Base-by-base conservation (phyloP, 208 protist species). In the Leishmania aethiopica region DNA sequence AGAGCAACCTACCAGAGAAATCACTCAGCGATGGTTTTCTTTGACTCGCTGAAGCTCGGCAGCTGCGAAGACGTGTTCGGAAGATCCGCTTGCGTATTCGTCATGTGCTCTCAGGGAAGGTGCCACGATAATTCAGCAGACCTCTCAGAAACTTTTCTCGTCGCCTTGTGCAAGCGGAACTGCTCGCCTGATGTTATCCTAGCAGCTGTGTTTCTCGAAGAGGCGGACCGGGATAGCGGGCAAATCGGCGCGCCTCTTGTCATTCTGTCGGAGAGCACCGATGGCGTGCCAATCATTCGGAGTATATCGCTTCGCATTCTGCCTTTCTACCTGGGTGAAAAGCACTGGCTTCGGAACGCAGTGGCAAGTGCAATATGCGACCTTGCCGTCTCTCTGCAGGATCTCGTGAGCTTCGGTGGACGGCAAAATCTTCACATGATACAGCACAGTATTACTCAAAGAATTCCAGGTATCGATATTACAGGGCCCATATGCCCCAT, bases 401-500 rank as follows among this genome's bases (percentile, higher is more conserved):
- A 77, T n/a, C 7, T 40, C 17, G 67, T 10, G 1, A 3, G 47
- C 17, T 32, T 51, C 15, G 25, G n/a, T 45, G 7, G 1, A 35
- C 32, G 40, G 13, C 42, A 64, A 32, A 79, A 75, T 55, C 37
- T 85, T 53, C 77, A 79, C 22, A 72, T 57, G 47, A 59, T 32
- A 45, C 77, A 78, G 15, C 88, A 90, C n/a, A 81, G 91, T 28
- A 86, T 94, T 8, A 83, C 79, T 66, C 85, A 88, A 28, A 76
- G 80, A 45, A 75, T 90, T 75, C 82, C 85, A 40, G 88, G 88
- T 0, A n/a, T 94, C n/a, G 87, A 90, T 73, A 25, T 87, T 28
- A 7, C 69, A 0, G 80, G 75, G 13, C 80, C 85, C 2, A 70
- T 77, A 45, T 91, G 85, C 45, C 88, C 88, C 2, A 92, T 92